Conservation (phyloP, 2,329 filamentous ascomycete genomes). For the Fusarium albosuccineum region DNA sequence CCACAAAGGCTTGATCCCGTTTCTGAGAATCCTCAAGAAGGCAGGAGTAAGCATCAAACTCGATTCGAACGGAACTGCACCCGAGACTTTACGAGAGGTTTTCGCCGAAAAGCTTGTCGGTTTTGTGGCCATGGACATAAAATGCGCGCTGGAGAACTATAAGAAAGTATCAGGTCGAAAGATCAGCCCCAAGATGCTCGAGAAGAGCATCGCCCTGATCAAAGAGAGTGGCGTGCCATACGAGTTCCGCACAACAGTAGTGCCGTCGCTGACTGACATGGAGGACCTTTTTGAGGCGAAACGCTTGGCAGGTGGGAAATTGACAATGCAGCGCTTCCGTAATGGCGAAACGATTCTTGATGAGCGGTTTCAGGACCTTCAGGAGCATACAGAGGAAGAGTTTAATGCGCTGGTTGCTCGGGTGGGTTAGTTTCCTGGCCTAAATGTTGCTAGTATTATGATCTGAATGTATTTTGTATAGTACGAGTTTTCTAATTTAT, state of each 20-base stretch:
- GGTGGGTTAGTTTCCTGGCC: slow-evolving; percentile 14
- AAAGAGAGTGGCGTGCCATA: slow-evolving; percentile 36
- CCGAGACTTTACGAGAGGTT: neutral
- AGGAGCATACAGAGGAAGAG: slow-evolving; percentile 39
- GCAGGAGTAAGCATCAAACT: slow-evolving; percentile 35
- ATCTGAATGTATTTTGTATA: neutral
- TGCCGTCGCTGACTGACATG: slow-evolving; percentile 37
- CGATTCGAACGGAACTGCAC: slow-evolving; percentile 39
- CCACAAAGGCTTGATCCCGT: slow-evolving; percentile 38
- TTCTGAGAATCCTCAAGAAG: slow-evolving; percentile 32
- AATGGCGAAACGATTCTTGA: slow-evolving; percentile 28
- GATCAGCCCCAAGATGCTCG: slow-evolving; percentile 28
- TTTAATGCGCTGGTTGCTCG: slow-evolving; percentile 34
- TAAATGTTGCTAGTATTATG: neutral
- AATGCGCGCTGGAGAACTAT: slow-evolving; percentile 42
- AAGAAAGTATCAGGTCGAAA: slow-evolving; percentile 37
- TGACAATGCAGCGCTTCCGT: slow-evolving; percentile 40
- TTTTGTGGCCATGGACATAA: slow-evolving; percentile 44
- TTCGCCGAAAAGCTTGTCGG: slow-evolving; percentile 31
- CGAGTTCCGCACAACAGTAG: slow-evolving; percentile 42
- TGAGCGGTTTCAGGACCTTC: slow-evolving; percentile 10
- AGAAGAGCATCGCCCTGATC: slow-evolving; percentile 37
- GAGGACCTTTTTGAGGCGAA: slow-evolving; percentile 44
- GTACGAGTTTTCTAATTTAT: no score
- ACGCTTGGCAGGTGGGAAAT: slow-evolving; percentile 32